Percentiles rank a stretch among this genome's conserved stretches.
Evolutionary conservation across 805 yeast species (phyloP).

Genomic region (Debaryomyces castellii): DNA sequence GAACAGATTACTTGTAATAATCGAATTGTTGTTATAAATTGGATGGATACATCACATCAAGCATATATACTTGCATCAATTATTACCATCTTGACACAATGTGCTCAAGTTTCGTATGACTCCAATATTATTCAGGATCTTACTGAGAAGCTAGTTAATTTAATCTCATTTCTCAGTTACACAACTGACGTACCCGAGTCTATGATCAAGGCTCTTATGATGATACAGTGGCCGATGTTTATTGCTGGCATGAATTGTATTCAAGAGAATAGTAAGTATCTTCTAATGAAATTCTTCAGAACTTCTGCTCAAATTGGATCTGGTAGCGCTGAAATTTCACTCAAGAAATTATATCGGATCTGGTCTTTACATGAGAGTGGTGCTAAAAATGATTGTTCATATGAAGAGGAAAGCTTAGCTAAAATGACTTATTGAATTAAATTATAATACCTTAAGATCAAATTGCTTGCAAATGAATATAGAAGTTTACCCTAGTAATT

Average conservation of each 20-base stretch:
- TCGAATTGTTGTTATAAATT: conserved; percentile 18
- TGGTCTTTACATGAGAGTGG: conserved; percentile 29
- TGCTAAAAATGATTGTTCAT: neutral
- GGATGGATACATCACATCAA: conserved; percentile 59
- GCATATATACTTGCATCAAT: conserved; percentile 35
- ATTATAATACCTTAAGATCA: too few species aligned
- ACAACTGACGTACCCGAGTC: conserved; percentile 13
- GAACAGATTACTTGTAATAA: too few species aligned
- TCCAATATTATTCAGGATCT: conserved; percentile 35
- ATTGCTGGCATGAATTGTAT: conserved; percentile 48
- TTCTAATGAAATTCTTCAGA: conserved; percentile 41
- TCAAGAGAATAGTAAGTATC: conserved; percentile 27
- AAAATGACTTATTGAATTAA: too few species aligned
- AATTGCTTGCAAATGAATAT: too few species aligned
- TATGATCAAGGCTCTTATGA: conserved; percentile 28
- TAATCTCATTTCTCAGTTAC: conserved; percentile 19
- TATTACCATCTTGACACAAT: conserved; percentile 34
- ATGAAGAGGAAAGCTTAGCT: conserved; percentile 1
- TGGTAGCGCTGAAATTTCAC: conserved; percentile 46
- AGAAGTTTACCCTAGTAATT: too few species aligned
- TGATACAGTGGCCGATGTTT: conserved; percentile 58
- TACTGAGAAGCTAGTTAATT: conserved; percentile 26
- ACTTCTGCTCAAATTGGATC: conserved; percentile 43
- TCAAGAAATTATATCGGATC: conserved; percentile 22
- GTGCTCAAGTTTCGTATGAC: conserved; percentile 28